phyloP scores from a whole-genome alignment of 169 alveolate species.

The Amoebophrya sp. region DNA sequence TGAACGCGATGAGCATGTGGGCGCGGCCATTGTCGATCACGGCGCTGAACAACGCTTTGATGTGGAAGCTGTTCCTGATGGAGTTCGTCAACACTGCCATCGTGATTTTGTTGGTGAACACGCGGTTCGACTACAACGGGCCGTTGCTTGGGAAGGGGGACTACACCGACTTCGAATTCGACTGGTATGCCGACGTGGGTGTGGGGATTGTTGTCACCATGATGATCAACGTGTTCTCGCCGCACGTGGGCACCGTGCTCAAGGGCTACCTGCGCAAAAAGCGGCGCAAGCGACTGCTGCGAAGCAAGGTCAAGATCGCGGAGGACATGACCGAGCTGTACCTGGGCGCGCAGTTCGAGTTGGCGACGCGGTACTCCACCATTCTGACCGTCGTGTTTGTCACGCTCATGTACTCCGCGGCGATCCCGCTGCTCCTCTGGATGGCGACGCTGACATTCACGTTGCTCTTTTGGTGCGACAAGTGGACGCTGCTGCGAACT shows the following conservation, averaged over 20 bases:
- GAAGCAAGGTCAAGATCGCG: background rate
- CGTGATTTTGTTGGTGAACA: background rate
- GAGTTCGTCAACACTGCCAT: constrained; percentile 10
- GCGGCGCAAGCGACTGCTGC: background rate
- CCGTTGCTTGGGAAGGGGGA: constrained; percentile 13
- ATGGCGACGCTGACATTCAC: background rate
- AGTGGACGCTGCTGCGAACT: background rate
- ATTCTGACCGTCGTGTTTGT: background rate
- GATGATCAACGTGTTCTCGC: constrained; percentile 18
- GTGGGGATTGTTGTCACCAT: background rate
- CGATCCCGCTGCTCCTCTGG: background rate
- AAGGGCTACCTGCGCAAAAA: background rate
- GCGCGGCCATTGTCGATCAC: constrained; percentile 2
- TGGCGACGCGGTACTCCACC: constrained; percentile 8
- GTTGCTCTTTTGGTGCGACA: background rate
- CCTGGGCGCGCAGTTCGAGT: background rate
- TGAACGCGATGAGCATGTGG: constrained; percentile 16
- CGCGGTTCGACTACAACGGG: background rate
- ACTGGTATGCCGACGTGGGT: background rate
- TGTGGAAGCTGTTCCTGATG: background rate
- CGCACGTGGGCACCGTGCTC: constrained; percentile 4
- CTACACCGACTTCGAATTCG: background rate
- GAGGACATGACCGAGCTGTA: constrained; percentile 17
- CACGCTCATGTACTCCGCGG: constrained; percentile 8
- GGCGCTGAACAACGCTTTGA: background rate